A percentile compares a stretch with the other conserved stretches of the same genome.
phyloP scores from a whole-genome alignment of 2,329 filamentous ascomycete genomes.

The Fusarium algeriense region DNA sequence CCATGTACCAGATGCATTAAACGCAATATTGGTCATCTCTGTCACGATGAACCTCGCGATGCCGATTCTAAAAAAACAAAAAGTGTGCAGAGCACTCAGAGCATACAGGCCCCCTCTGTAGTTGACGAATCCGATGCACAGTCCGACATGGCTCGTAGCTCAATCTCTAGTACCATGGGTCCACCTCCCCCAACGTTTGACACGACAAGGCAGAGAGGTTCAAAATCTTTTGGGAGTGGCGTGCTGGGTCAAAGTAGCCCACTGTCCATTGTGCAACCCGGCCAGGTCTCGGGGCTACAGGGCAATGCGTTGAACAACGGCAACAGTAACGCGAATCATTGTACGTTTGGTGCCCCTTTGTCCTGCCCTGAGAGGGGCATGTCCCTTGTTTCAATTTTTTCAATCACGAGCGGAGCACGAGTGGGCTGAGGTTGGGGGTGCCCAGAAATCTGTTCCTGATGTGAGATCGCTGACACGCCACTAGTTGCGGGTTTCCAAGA shows the following conservation, averaged over 20 bases:
- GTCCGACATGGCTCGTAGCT: conserved; percentile 64
- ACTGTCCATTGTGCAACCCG: conserved; percentile 79
- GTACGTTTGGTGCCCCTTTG: conserved; percentile 67
- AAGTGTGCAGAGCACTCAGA: conserved; percentile 60
- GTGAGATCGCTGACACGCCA: conserved; percentile 47
- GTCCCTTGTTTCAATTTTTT: conserved; percentile 44
- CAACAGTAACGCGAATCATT: conserved; percentile 75
- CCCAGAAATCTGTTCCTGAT: conserved; percentile 37
- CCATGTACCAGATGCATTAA: conserved; percentile 98
- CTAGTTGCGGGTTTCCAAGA: conserved; percentile 83
- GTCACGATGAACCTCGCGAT: conserved; percentile 96
- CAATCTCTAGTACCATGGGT: conserved; percentile 70
- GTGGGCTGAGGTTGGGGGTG: conserved; percentile 40
- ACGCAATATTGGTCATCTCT: conserved; percentile 97
- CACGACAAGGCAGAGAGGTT: conserved; percentile 52
- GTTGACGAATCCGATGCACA: conserved; percentile 71
- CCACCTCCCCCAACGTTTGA: conserved; percentile 61
- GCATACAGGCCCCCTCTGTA: conserved; percentile 59
- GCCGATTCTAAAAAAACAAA: conserved; percentile 83
- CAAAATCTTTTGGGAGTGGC: conserved; percentile 58
- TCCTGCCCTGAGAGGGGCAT: conserved; percentile 37
- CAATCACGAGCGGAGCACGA: conserved; percentile 43
- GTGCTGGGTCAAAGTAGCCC: conserved; percentile 64
- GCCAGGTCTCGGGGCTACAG: conserved; percentile 75
- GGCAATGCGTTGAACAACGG: conserved; percentile 65